A percentile compares a stretch with the other conserved stretches of the same genome.
These are phyloP conservation scores for Penicillium palitans DNA, from an alignment of 2,329 filamentous ascomycete genomes.

Conservation along the genomic window DNA sequence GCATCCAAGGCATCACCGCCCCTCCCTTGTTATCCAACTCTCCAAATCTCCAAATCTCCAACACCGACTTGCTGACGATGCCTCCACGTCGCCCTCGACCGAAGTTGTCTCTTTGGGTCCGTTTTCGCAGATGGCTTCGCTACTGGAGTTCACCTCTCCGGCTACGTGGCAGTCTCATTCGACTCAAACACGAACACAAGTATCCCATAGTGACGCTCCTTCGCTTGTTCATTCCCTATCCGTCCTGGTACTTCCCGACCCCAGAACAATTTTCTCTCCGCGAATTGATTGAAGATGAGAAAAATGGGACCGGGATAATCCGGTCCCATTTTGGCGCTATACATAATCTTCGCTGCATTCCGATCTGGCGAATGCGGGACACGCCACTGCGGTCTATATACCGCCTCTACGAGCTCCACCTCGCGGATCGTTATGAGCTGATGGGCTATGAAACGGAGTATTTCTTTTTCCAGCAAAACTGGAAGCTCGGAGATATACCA, in stretches of 20 bases:
- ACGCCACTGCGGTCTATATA: conserved; percentile 33
- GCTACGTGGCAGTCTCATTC: conserved; percentile 22
- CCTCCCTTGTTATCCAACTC: neutral
- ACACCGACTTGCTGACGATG: neutral
- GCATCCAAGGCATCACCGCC: neutral
- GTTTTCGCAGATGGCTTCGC: neutral
- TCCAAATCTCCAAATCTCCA: neutral
- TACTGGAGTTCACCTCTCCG: conserved; percentile 17
- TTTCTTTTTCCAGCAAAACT: conserved; percentile 23
- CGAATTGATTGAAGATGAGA: conserved; percentile 16
- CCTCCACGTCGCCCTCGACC: neutral
- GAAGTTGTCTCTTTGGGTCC: neutral
- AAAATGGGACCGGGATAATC: conserved; percentile 3
- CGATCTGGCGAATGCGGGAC: conserved; percentile 31
- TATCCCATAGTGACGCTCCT: conserved; percentile 23
- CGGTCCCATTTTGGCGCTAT: conserved; percentile 13
- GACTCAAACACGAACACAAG: conserved; percentile 21
- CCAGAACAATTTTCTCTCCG: conserved; percentile 21
- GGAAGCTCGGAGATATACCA: conserved; percentile 24
- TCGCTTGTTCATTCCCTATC: conserved; percentile 26
- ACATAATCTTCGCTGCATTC: conserved; percentile 28
- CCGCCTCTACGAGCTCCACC: conserved; percentile 30
- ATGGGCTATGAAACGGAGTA: conserved; percentile 29
- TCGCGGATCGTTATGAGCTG: conserved; percentile 21
- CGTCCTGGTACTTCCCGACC: conserved; percentile 27